Percentiles rank a stretch among this genome's conserved stretches.
These are phyloP conservation scores for Sporothrix dimorphospora DNA, from an alignment of 2,329 filamentous ascomycete species.

Conservation along the genomic window DNA sequence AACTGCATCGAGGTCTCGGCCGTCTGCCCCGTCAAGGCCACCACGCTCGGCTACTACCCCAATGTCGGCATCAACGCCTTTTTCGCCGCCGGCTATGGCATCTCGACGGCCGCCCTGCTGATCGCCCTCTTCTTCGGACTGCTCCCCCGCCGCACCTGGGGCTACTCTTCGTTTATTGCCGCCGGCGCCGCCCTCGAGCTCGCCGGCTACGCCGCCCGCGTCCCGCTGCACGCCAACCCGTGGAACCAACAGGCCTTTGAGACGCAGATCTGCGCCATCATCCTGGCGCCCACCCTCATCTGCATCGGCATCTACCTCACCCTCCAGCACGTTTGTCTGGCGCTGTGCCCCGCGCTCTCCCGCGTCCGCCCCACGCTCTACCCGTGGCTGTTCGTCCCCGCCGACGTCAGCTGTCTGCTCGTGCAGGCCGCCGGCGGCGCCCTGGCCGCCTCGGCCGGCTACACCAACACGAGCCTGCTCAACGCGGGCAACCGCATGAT, in stretches of 20 bases:
- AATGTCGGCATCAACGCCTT: conserved; percentile 60
- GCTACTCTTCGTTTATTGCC: conserved; percentile 54
- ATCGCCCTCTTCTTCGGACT: conserved; percentile 35
- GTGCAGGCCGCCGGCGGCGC: conserved; percentile 62
- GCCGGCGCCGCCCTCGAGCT: conserved; percentile 56
- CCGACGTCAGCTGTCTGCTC: conserved; percentile 61
- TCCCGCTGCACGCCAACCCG: conserved; percentile 56
- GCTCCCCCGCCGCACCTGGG: conserved; percentile 58
- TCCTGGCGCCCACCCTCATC: conserved; percentile 62
- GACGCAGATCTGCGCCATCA: conserved; percentile 62
- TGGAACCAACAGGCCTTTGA: conserved; percentile 59
- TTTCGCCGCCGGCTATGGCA: conserved; percentile 54
- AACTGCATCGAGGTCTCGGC: conserved; percentile 38
- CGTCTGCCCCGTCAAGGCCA: conserved; percentile 55
- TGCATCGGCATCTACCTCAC: conserved; percentile 67
- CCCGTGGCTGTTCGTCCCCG: conserved; percentile 61
- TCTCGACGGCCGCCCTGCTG: conserved; percentile 48
- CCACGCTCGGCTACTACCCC: conserved; percentile 60
- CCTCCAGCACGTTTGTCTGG: conserved; percentile 60
- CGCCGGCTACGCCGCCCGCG: conserved; percentile 57
- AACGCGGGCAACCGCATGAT: conserved; percentile 54
- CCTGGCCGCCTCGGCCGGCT: conserved; percentile 53
- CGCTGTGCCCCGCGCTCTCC: conserved; percentile 54
- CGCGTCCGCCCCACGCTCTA: conserved; percentile 56
- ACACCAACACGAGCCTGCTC: conserved; percentile 45